These are phyloP conservation scores for Fagopyrum esculentum DNA, from an alignment of 148 eudicot species.

Conservation along the genomic window DNA sequence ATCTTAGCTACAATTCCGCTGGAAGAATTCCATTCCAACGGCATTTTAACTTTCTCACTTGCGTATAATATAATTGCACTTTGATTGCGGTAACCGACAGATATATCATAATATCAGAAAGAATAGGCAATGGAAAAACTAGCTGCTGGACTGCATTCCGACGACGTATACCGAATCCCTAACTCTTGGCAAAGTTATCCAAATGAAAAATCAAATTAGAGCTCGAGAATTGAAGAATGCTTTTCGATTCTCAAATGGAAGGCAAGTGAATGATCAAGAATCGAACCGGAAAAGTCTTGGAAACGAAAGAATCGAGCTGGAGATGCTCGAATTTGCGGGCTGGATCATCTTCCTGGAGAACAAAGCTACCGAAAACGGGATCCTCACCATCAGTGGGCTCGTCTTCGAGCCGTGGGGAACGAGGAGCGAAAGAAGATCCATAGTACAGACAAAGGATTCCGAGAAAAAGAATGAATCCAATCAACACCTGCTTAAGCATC, in stretches of 20 bases:
- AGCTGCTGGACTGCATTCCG: background rate
- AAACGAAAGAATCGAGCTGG: slow-evolving; percentile 31
- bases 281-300: slow-evolving; percentile 53
- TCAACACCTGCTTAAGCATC: slow-evolving; percentile 36
- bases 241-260: background rate
- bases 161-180: background rate
- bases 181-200: background rate
- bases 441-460: slow-evolving; percentile 49
- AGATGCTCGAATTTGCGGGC: slow-evolving; percentile 25
- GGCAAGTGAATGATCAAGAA: slow-evolving; percentile 11
- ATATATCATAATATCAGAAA: background rate
- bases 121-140: background rate
- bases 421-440: slow-evolving; percentile 34
- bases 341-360: slow-evolving; percentile 18
- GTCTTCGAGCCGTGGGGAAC: slow-evolving; percentile 23
- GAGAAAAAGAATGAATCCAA: slow-evolving; percentile 36
- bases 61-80: background rate
- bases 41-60: background rate
- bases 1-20: background rate
- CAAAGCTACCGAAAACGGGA: slow-evolving; percentile 33
- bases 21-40: background rate
- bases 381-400: slow-evolving; percentile 30
- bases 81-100: background rate
- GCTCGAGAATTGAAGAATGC: background rate
- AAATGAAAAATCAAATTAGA: background rate